Evolutionary conservation across 1,139 yeast genomes (phyloP), one percentile per base, ranked within the genome.

Genomic region (Candida buenavistaensis): DNA sequence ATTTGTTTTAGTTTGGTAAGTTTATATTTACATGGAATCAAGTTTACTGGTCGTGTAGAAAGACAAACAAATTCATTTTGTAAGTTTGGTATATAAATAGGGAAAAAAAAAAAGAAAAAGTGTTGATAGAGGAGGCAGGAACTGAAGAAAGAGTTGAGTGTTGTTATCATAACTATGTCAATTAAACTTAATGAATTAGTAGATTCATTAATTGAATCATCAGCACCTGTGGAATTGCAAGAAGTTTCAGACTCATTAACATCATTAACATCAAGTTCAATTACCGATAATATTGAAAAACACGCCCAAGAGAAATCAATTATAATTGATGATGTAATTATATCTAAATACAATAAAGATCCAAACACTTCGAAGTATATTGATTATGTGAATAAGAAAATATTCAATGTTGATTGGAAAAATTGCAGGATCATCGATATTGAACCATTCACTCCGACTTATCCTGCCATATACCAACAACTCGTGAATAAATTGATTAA

Each of bases 351-450:
- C 45, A 68, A 62, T 43, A 66, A 65, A 39, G 60, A 57, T 32
- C 35, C 46, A 7, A 40, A 43, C 12, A 57, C 69, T 3, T 55
- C 70, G 10, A 70, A 70, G 43, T 69, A 58, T 43, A 50, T 64
- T 38, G 75, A 70, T 46, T 61, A 50, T 36, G 48, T 68, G 4
- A 59, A 60, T 26, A 74, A 75, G 28, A 57, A 72, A 40, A 62
- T 67, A 35, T 85, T 86, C 56, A 73, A 75, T 37, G 78, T 85
- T 37, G 89, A 89, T 55, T 77, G 82, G 44, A 50, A 62, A 9
- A 45, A 51, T 7, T 59, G 57, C 30, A 54, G 50, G 35, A 80
- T 75, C 12, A 62, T 75, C 28, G 84, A 80, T 45, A 52, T 80
- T 24, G 85, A 78, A 50, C 51, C 60, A 3, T 56, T 53, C 35